Evolutionary conservation across 164 flowering plant species (phyloP), one percentile per base, ranked within the genome.

Genomic region (Piper longum): DNA sequence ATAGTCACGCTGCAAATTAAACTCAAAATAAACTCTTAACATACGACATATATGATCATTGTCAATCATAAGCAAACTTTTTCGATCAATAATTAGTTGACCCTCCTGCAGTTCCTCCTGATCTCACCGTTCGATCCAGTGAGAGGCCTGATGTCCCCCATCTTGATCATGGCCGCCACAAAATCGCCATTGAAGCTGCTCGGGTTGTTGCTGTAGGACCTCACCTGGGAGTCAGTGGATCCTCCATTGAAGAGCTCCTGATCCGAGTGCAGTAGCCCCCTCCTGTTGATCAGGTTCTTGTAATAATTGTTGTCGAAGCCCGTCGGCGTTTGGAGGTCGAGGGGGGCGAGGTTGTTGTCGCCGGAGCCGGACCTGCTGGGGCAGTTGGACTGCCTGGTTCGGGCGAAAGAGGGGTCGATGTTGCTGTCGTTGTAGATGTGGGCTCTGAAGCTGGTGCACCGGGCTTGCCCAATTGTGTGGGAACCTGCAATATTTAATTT

Each of bases 381-480:
- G 60, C 74, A 74, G 18, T 57, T 72, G 8, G 75, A 43, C 19
- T 54, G 45, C 62, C 62, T 26, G 0, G 65, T 26, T 12, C 48
- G 43, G 0, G 75, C 75, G 54, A 61, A 72, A 7, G 63, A 18
- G 2, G 65, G 11, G 41, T 72, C 67, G 7, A 75, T 72, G 69
- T 69, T 72, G 56, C 67, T 51, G 16, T 69, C 75, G 16, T 64
- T 72, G 71, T 72, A 69, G 14, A 75, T 67, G 17, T 69, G 73
- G 13, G 18, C 11, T 9, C 75, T 56, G 48, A 69, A 75, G 13
- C 39, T 64, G 41, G 62, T 58, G 69, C 78, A 75, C 41, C 71
- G 57, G 2, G 75, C 75, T 67, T 62, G 71, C 4, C 75, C 78
- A 12, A 75, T 72, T 16, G 73, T 67, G 60, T 75, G 78, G 5